Conservation (phyloP, 305 asterid genomes). For the Solanum chacoense region DNA sequence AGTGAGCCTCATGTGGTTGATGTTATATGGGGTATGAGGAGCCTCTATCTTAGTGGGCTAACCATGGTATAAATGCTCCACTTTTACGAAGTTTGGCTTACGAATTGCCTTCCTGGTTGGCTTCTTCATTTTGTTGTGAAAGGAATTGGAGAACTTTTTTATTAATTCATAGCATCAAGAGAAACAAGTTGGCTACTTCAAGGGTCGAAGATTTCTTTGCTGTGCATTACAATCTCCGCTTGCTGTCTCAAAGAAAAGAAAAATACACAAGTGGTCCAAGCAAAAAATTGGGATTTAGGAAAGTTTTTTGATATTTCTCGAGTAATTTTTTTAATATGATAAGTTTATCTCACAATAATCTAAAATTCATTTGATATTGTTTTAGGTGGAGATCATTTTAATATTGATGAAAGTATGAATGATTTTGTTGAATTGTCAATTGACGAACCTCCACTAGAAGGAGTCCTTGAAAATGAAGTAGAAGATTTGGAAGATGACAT, state of each 20-base stretch:
- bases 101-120: not conserved
- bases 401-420: not conserved
- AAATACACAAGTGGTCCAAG: not conserved
- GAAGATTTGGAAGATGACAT: not conserved
- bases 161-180: not conserved
- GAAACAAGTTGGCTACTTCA: not conserved
- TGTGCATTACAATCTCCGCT: not conserved
- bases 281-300: not conserved
- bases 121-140: not conserved
- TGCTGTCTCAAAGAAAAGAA: not conserved
- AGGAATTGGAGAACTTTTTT: not conserved
- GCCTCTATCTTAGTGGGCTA: not conserved
- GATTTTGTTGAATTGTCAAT: not conserved
- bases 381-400: not conserved
- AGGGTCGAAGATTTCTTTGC: not conserved
- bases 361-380: not conserved
- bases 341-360: not conserved
- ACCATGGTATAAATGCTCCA: not conserved
- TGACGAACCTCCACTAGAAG: not conserved
- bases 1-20: not conserved
- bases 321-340: not conserved
- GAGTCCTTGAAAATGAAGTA: not conserved
- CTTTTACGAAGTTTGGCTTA: not conserved
- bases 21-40: not conserved
- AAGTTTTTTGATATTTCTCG: not conserved